A percentile compares a stretch with the other conserved stretches of the same genome.
Conservation (phyloP, 2,329 filamentous ascomycete species). For the Colletotrichum sp. region DNA sequence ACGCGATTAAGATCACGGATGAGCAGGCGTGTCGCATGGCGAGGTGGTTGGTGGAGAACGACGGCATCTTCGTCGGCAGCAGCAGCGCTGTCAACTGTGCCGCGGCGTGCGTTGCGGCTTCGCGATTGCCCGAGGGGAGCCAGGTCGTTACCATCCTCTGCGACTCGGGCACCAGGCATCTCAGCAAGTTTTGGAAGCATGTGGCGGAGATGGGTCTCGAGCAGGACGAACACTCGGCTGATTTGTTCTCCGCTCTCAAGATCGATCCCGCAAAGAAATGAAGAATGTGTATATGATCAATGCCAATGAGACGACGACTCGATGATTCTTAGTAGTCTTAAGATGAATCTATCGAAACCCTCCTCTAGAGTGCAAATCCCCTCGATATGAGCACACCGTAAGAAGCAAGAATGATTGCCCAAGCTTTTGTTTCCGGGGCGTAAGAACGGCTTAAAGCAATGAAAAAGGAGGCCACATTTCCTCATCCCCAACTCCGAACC, state of each 20-base stretch:
- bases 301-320: background rate
- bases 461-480: slow-evolving; percentile 3
- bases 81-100: slow-evolving; percentile 97
- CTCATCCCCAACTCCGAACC: slow-evolving; percentile 22
- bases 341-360: slow-evolving; percentile 16
- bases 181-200: slow-evolving; percentile 85
- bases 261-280: slow-evolving; percentile 33
- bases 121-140: slow-evolving; percentile 64
- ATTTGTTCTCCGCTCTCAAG: slow-evolving; percentile 57
- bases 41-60: slow-evolving; percentile 93
- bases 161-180: slow-evolving; percentile 80
- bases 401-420: slow-evolving; percentile 5
- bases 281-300: background rate
- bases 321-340: background rate
- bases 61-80: slow-evolving; percentile 93
- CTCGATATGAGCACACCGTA: background rate
- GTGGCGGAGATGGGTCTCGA: slow-evolving; percentile 73
- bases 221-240: slow-evolving; percentile 52
- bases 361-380: background rate
- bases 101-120: slow-evolving; percentile 73
- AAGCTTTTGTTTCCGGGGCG: background rate
- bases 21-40: slow-evolving; percentile 92
- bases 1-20: slow-evolving; percentile 88
- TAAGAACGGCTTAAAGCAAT: slow-evolving; percentile 14
- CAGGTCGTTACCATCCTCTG: slow-evolving; percentile 84